Evolutionary conservation across 768 basidiomycete genomes (phyloP).

Genomic region (Chalciporus pseudorubinellus): DNA sequence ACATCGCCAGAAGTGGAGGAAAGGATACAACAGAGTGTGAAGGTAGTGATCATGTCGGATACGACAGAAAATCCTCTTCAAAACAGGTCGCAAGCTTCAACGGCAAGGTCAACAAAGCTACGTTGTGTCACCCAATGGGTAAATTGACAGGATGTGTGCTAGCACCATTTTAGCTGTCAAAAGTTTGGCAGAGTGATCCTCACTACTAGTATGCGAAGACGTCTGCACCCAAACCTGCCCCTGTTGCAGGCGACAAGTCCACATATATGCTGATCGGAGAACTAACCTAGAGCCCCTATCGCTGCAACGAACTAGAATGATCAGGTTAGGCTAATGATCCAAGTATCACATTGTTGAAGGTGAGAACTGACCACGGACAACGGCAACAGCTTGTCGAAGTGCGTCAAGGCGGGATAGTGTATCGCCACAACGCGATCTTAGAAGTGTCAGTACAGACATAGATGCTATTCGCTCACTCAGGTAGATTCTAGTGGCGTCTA

Average conservation of each 20-base stretch:
- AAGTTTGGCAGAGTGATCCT: background rate
- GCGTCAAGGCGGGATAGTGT: conserved; percentile 2
- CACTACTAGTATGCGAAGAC: background rate
- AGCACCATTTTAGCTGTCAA: conserved; percentile 1
- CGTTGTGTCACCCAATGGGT: background rate
- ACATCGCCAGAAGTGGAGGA: conserved; percentile 9
- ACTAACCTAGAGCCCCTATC: conserved; percentile 3
- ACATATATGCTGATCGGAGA: background rate
- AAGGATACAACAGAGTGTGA: conserved; percentile 10
- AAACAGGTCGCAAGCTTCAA: background rate
- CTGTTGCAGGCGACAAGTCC: conserved; percentile 1
- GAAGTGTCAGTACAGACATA: background rate
- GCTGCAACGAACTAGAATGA: conserved; percentile 3
- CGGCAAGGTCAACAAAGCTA: background rate
- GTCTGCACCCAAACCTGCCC: conserved; percentile 5
- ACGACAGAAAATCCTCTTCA: conserved; percentile 4
- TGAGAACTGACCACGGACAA: conserved; percentile 5
- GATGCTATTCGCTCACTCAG: conserved; percentile 1
- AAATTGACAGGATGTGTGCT: background rate
- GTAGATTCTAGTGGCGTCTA: conserved; percentile 7
- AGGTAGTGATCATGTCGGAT: conserved; percentile 9
- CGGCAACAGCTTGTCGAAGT: background rate
- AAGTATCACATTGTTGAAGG: background rate
- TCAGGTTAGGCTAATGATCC: background rate
- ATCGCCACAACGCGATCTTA: background rate